These are phyloP conservation scores for Meyerozyma athensensis DNA, from an alignment of 1,139 yeast genomes.

Conservation along the genomic window DNA sequence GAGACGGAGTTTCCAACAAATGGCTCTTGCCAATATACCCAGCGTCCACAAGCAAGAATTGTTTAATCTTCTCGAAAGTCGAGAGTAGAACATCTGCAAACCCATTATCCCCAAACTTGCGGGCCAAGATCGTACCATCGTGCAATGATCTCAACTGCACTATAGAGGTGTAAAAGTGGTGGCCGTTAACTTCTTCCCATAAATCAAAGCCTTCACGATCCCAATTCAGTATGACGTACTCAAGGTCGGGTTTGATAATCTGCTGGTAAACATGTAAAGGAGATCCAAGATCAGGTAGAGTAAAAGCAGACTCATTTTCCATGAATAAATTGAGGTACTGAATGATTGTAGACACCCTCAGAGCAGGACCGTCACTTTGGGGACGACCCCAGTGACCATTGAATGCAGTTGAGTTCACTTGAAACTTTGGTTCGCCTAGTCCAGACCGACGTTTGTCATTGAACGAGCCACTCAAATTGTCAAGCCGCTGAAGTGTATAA, in stretches of 20 bases:
- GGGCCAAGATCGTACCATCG: constrained; percentile 50
- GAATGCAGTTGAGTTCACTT: constrained; percentile 61
- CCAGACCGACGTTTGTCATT: constrained; percentile 41
- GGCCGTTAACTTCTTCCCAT: constrained; percentile 84
- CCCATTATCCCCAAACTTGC: constrained; percentile 27
- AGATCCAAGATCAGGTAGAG: constrained; percentile 20
- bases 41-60: constrained; percentile 34
- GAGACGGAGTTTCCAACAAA: constrained; percentile 64
- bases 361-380: constrained; percentile 92
- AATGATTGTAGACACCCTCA: constrained; percentile 62
- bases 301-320: constrained; percentile 22
- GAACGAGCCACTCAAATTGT: constrained; percentile 67
- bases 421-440: constrained; percentile 87
- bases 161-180: constrained; percentile 75
- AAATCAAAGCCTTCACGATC: constrained; percentile 65
- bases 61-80: constrained; percentile 30
- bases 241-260: constrained; percentile 66
- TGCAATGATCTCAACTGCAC: constrained; percentile 68
- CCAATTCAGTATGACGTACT: constrained; percentile 66
- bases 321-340: constrained; percentile 48
- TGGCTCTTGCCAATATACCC: constrained; percentile 39
- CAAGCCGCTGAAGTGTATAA: constrained; percentile 54
- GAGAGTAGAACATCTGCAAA: constrained; percentile 22
- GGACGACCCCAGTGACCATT: constrained; percentile 85
- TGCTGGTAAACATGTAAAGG: constrained; percentile 39